Percentiles rank a stretch among this genome's conserved stretches.
phyloP scores from a whole-genome alignment of 176 grass and related monocot genomes.

The Ampelocalamus luodianensis region DNA sequence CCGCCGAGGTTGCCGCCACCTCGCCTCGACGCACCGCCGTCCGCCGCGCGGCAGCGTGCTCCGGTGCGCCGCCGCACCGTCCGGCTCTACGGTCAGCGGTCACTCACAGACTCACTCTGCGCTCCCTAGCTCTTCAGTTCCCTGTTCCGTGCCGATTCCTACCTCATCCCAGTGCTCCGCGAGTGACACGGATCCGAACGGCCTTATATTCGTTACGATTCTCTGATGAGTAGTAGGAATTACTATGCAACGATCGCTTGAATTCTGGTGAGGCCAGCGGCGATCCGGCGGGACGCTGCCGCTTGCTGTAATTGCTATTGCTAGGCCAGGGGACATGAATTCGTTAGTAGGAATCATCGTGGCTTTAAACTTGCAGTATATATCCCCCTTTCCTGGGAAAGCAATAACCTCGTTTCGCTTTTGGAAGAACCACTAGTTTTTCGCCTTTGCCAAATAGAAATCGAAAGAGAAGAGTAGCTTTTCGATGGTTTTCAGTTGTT shows the following conservation, averaged over 20 bases:
- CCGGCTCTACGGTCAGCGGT: slow-evolving; percentile 41
- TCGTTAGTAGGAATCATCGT: background rate
- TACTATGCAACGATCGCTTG: too few species aligned
- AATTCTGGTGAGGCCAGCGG: background rate
- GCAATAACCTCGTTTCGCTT: background rate
- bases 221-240: background rate
- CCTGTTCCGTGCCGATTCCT: background rate
- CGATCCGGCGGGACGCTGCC: background rate
- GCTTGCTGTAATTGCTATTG: background rate
- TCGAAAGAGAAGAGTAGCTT: background rate
- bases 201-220: background rate
- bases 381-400: background rate
- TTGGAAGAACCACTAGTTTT: background rate
- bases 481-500: background rate
- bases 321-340: background rate
- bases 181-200: background rate
- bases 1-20: background rate
- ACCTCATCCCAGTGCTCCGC: background rate
- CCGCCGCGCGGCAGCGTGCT: background rate
- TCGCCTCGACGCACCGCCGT: background rate
- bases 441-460: background rate
- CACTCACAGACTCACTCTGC: background rate
- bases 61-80: background rate
- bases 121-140: background rate
- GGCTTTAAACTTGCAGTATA: background rate